phyloP scores from a whole-genome alignment of 768 basidiomycete genomes.

The Boletus insuetus region DNA sequence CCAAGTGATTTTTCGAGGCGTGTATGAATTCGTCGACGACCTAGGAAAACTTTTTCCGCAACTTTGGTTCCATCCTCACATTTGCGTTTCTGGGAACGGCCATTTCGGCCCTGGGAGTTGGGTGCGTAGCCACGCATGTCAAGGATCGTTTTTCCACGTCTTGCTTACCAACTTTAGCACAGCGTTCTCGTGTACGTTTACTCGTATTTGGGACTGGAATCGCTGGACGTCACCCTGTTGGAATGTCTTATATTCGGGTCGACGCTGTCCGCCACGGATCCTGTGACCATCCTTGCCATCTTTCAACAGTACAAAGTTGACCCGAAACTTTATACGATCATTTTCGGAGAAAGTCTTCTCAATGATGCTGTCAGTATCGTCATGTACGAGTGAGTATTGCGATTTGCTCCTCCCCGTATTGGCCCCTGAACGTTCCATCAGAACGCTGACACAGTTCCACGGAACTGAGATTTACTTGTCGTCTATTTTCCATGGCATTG shows the following conservation, averaged over 20 bases:
- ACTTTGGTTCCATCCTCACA: conserved; percentile 92
- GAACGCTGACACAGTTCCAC: conserved; percentile 90
- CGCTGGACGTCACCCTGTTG: conserved; percentile 77
- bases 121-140: conserved; percentile 51
- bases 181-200: conserved; percentile 94
- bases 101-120: conserved; percentile 93
- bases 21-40: not conserved
- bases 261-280: conserved; percentile 95
- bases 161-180: conserved; percentile 49
- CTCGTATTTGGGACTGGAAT: conserved; percentile 89
- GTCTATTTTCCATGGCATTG: conserved; percentile 94
- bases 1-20: not conserved
- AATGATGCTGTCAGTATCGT: conserved; percentile 99
- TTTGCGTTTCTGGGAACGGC: conserved; percentile 96
- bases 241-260: conserved; percentile 98
- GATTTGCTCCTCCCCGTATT: not conserved
- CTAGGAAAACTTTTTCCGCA: conserved; percentile 97
- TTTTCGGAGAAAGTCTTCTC: conserved; percentile 94
- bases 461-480: conserved; percentile 81
- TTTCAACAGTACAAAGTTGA: conserved; percentile 99
- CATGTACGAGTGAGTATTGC: conserved; percentile 91
- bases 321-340: conserved; percentile 94
- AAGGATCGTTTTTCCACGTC: not conserved
- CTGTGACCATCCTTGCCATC: conserved; percentile 95
- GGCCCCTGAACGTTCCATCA: conserved; percentile 30